phyloP scores from a whole-genome alignment of 768 basidiomycete genomes.

The Dioszegia hungarica region DNA sequence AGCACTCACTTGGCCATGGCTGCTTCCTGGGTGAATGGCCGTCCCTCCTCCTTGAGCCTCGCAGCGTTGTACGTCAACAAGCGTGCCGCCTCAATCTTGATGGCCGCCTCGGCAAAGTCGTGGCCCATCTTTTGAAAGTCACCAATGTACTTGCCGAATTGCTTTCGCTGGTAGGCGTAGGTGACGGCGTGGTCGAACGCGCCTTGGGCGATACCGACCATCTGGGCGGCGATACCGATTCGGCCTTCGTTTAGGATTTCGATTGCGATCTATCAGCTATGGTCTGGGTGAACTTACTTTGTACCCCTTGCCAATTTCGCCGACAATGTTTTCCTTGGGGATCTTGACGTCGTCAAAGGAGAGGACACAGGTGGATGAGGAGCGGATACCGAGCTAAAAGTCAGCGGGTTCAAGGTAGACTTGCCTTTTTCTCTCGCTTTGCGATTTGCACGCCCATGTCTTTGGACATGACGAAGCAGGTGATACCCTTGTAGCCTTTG shows the following conservation, averaged over 20 bases:
- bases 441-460: slow-evolving; percentile 96
- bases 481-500: slow-evolving; percentile 98
- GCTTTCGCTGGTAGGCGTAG: slow-evolving; percentile 86
- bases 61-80: slow-evolving; percentile 95
- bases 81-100: slow-evolving; percentile 83
- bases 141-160: slow-evolving; percentile 86
- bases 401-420: background rate
- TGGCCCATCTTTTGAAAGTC: slow-evolving; percentile 90
- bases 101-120: slow-evolving; percentile 85
- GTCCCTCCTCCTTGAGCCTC: slow-evolving; percentile 76
- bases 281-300: slow-evolving; percentile 54
- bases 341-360: slow-evolving; percentile 89
- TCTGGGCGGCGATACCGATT: slow-evolving; percentile 96
- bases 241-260: slow-evolving; percentile 96
- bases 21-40: slow-evolving; percentile 81
- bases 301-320: slow-evolving; percentile 76
- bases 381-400: slow-evolving; percentile 78
- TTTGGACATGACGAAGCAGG: slow-evolving; percentile 92
- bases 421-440: slow-evolving; percentile 90
- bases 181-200: slow-evolving; percentile 94
- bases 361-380: slow-evolving; percentile 89
- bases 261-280: slow-evolving; percentile 64
- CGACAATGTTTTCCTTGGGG: slow-evolving; percentile 81
- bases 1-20: slow-evolving; percentile 79
- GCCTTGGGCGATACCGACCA: slow-evolving; percentile 96